phyloP scores from a whole-genome alignment of 768 basidiomycete genomes.

The Lactarius hatsudake region DNA sequence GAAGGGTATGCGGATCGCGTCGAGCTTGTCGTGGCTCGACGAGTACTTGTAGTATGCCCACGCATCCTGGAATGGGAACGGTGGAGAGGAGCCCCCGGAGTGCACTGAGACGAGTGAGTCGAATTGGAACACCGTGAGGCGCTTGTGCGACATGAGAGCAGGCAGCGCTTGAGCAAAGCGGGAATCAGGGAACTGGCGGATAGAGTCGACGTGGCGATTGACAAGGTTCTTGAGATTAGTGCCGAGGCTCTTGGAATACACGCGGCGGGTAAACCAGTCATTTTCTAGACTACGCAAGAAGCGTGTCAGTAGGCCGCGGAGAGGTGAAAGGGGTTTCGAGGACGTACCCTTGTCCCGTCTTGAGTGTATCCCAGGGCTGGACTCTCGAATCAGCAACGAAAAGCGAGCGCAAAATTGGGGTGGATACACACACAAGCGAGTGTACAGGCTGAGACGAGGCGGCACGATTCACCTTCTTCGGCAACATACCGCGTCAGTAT shows the following conservation, averaged over 20 bases:
- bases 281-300: slow-evolving; percentile 46
- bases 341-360: slow-evolving; percentile 36
- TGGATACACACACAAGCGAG: slow-evolving; percentile 64
- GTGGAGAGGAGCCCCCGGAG: slow-evolving; percentile 55
- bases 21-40: slow-evolving; percentile 62
- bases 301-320: slow-evolving; percentile 13
- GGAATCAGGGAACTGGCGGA: slow-evolving; percentile 51
- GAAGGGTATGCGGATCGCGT: slow-evolving; percentile 65
- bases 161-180: slow-evolving; percentile 48
- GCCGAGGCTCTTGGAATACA: slow-evolving; percentile 82
- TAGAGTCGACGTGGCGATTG: slow-evolving; percentile 45
- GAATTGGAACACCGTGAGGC: slow-evolving; percentile 54
- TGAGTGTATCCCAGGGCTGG: slow-evolving; percentile 48
- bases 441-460: slow-evolving; percentile 62
- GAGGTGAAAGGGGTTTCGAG: neutral
- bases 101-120: slow-evolving; percentile 64
- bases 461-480: slow-evolving; percentile 68
- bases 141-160: slow-evolving; percentile 44
- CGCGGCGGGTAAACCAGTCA: slow-evolving; percentile 52
- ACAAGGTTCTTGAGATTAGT: slow-evolving; percentile 64
- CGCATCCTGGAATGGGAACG: slow-evolving; percentile 48
- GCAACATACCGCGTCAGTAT: slow-evolving; percentile 86
- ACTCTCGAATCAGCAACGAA: slow-evolving; percentile 10
- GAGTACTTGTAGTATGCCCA: slow-evolving; percentile 50
- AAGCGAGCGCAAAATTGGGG: slow-evolving; percentile 18